Conservation (phyloP, 768 basidiomycete genomes). For the Omphalotus guepiniiformis region DNA sequence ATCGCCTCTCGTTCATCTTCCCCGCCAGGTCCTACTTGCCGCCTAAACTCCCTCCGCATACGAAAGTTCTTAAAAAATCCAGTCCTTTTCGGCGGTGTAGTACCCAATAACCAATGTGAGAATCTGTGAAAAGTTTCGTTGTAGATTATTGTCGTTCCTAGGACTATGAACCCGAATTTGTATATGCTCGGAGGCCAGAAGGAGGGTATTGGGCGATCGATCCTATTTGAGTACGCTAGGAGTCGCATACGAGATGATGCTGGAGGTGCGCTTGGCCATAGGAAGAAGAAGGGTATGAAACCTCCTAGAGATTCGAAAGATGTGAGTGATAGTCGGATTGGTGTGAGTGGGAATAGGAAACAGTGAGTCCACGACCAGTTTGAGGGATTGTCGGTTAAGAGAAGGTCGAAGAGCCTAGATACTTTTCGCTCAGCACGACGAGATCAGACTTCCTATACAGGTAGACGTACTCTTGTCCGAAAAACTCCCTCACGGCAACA, state of each 20-base stretch:
- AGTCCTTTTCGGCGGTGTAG: not conserved
- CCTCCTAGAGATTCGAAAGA: not conserved
- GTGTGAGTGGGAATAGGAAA: constrained; percentile 1
- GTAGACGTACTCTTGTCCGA: constrained; percentile 7
- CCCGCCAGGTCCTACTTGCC: constrained; percentile 4
- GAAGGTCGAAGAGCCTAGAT: constrained; percentile 3
- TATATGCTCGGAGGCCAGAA: not conserved
- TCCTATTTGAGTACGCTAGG: not conserved
- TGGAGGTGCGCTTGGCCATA: constrained; percentile 2
- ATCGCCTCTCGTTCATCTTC: constrained; percentile 1
- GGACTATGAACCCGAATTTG: not conserved
- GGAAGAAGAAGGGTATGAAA: constrained; percentile 7
- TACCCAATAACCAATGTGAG: constrained; percentile 7
- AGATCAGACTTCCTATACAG: not conserved
- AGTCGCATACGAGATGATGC: not conserved
- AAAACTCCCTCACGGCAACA: constrained; percentile 4
- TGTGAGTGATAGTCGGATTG: not conserved
- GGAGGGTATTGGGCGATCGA: not conserved
- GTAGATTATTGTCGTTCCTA: constrained; percentile 1
- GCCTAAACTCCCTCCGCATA: not conserved
- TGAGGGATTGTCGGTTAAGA: constrained; percentile 4
- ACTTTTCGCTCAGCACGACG: no score
- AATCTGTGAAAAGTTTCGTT: not conserved
- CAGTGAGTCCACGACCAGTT: constrained; percentile 4
- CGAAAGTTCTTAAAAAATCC: not conserved